Percentiles rank a stretch among this genome's conserved stretches.
Evolutionary conservation across 306 rosid genomes (phyloP).

Genomic region (Hippophae gyantsensis): DNA sequence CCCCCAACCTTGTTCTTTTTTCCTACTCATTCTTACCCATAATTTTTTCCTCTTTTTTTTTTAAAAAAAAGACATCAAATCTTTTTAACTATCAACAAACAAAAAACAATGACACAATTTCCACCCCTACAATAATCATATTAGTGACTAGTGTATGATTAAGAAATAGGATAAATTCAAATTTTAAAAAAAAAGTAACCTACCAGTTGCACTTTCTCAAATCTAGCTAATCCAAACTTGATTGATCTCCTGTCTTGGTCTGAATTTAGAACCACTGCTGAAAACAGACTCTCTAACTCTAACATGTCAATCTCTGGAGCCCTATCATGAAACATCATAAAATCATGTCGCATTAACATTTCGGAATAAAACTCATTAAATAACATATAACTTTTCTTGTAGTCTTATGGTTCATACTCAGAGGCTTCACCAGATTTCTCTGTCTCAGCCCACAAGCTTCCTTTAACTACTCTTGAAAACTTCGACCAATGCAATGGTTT

Average conservation of each 20-base stretch:
- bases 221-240: slow-evolving; percentile 35
- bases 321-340: slow-evolving; percentile 35
- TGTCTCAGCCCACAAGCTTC: slow-evolving; percentile 96
- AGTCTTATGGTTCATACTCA: slow-evolving; percentile 44
- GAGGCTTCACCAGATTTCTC: slow-evolving; percentile 64
- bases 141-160: not conserved
- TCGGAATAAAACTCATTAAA: slow-evolving; percentile 14
- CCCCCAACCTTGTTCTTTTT: not conserved
- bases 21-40: not conserved
- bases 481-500: slow-evolving; percentile 94
- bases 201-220: slow-evolving; percentile 75
- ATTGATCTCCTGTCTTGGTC: slow-evolving; percentile 37
- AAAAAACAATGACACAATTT: not conserved
- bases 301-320: slow-evolving; percentile 93
- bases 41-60: not conserved
- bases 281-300: slow-evolving; percentile 87
- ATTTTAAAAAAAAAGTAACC: not conserved
- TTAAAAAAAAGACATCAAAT: not conserved
- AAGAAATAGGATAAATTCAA: not conserved
- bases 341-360: slow-evolving; percentile 10
- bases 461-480: slow-evolving; percentile 68
- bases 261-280: slow-evolving; percentile 55
- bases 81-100: not conserved
- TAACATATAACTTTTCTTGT: slow-evolving; percentile 13
- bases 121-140: not conserved